Base-by-base conservation (phyloP, 306 rosid species). In the Vicia faba region DNA sequence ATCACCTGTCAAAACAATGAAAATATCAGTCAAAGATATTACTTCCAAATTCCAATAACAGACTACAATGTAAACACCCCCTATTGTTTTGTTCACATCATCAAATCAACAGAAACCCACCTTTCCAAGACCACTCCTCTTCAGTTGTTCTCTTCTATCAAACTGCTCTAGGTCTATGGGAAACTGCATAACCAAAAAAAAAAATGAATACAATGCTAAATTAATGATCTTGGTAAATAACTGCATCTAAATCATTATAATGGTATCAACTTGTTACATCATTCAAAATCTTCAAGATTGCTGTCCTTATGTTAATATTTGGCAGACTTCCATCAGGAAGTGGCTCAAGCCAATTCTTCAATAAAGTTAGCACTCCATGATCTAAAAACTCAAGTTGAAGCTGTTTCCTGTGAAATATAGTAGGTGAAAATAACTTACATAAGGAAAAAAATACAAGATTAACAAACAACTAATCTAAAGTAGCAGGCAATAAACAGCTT, bases 251-350 rank as follows among this genome's bases (percentile, higher is more conserved):
- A 40, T 66, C 49, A 71, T 15, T 31, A 59, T 66, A 57, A 72
- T 14, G 66, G 26, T 20, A 35, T 61, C 33, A 61, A 68, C 62
- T 75, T 62, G 15, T 35, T 88, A 92, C 98, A 79, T 92, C 96
- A 68, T 85, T 87, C 83, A 92, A 81, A 80, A 92, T 92, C 73
- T 61, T 84, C 89, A 92, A 77, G 76, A 92, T 84, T 75, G 89
- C 92, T 0, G 87, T 85, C 72, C 96, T 89, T 41, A 89, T 92
- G 73, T 87, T 92, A 64, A 89, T 87, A 78, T 87, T 92, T 3
- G 95, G 96, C 75, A 92, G 82, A 82, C 96, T 92, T 82, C 96
- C 98, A 76, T 92, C 96, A 15, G 98, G 92, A 53, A 89, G 98
- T 7, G 95, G 98, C 83, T 92, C 98, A 44, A 89, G 96, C 98